Evolutionary conservation across 129 eudicot genomes (phyloP), one percentile per base, ranked within the genome.

Genomic region (Rutidosis leptorrhynchoides): DNA sequence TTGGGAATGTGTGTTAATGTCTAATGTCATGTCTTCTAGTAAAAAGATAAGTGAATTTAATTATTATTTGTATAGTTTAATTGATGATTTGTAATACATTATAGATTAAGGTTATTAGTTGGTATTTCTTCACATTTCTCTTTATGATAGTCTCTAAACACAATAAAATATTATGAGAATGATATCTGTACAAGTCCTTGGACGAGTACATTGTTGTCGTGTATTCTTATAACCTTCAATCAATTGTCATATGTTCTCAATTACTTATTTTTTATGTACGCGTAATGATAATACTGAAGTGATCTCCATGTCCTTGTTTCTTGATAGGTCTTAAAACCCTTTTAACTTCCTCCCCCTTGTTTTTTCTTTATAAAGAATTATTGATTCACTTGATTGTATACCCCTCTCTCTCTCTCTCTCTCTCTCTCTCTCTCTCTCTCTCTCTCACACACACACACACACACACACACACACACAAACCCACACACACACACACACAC

Each of bases 11-110:
- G 20, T 69, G 28, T 57, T 1, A 56, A n/a, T 62, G 6, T 29
- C 29, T 64, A 59, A 49, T 64, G 43, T 35, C 21, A 27, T 10
- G 24, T 63, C 15, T 3, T 16, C 12, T 49, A 10, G 23, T n/a
- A 5, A 9, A 49, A 48, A 20, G 27, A 60, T 15, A 8, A n/a
- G 5, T 2, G 7, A 4, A 52, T 33, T 53, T 5, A 26, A 12
- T 26, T 33, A 12, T 26, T 33, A 14, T 29, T 20, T 58, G 16
- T 71, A 67, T 40, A 62, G 29, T 30, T 24, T 49, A 6, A n/a
- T 52, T 55, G 69, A 52, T 67, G 60, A 42, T 73, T 52, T 58
- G 53, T 63, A 58, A 6, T 22, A 25, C 27, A 4, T 57, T 51
- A 46, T 27, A 64, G 22, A 16, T 28, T 24, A 79, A 64, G 69